Evolutionary conservation across 2,329 filamentous ascomycete species (phyloP).

Genomic region (Cryphonectria radicalis): DNA sequence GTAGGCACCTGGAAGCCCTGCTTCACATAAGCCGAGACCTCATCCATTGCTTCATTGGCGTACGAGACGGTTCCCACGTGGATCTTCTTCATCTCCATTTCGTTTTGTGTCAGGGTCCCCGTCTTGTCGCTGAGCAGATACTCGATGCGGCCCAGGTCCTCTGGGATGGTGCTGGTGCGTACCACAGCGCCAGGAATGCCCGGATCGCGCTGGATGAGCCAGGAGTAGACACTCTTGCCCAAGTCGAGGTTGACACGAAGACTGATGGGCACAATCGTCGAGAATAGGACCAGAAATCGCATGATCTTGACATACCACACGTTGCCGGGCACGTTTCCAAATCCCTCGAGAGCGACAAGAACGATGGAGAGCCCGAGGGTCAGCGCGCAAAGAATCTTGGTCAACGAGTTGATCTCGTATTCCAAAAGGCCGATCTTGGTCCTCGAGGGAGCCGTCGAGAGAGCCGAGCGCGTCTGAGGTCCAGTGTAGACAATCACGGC

Average conservation of each 20-base stretch:
- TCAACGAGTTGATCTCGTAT: slow-evolving; percentile 94
- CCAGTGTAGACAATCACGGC: slow-evolving; percentile 95
- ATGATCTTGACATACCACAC: slow-evolving; percentile 97
- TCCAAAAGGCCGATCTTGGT: slow-evolving; percentile 94
- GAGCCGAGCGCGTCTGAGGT: slow-evolving; percentile 87
- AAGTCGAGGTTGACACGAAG: slow-evolving; percentile 95
- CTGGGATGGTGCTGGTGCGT: slow-evolving; percentile 94
- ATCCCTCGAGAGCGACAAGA: slow-evolving; percentile 85
- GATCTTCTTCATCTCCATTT: slow-evolving; percentile 99
- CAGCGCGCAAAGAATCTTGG: slow-evolving; percentile 90
- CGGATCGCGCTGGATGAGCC: slow-evolving; percentile 89
- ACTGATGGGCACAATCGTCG: slow-evolving; percentile 98
- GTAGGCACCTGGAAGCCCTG: slow-evolving; percentile 73
- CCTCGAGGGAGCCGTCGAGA: slow-evolving; percentile 88
- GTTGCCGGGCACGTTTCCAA: slow-evolving; percentile 67
- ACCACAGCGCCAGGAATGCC: slow-evolving; percentile 93
- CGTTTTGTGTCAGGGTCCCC: slow-evolving; percentile 95
- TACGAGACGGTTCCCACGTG: slow-evolving; percentile 98
- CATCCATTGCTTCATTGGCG: slow-evolving; percentile 98
- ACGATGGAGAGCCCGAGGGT: slow-evolving; percentile 86
- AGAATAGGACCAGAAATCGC: slow-evolving; percentile 97
- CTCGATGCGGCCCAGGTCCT: slow-evolving; percentile 93
- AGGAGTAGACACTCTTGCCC: slow-evolving; percentile 94
- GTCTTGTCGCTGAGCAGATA: slow-evolving; percentile 98
- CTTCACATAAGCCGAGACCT: slow-evolving; percentile 83